A percentile compares a stretch with the other conserved stretches of the same genome.
Evolutionary conservation across 345 rosid genomes (phyloP).

Genomic region (Pugionium dolabratum): DNA sequence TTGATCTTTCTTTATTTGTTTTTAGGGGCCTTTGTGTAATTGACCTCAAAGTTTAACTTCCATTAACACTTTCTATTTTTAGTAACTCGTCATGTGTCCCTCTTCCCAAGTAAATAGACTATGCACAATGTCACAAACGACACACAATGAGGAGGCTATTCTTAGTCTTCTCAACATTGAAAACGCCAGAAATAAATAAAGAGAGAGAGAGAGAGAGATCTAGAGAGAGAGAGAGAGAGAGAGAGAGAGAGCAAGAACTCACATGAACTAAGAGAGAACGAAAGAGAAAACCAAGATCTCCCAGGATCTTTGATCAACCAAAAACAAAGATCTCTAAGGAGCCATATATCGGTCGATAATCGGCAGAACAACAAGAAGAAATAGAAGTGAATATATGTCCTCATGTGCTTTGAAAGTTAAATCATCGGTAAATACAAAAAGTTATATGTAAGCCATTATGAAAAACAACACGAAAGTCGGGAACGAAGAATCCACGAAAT

Average conservation of each 20-base stretch:
- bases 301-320: constrained; percentile 6
- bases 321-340: constrained; percentile 7
- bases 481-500: constrained; percentile 46
- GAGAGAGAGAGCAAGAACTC: constrained; percentile 11
- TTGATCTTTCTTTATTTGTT: neutral
- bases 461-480: constrained; percentile 24
- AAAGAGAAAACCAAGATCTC: constrained; percentile 14
- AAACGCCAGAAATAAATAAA: neutral
- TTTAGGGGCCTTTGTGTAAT: neutral
- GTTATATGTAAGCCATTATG: constrained; percentile 19
- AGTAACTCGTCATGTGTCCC: constrained; percentile 31
- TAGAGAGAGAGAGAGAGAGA: neutral
- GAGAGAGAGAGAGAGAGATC: neutral
- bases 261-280: constrained; percentile 18
- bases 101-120: constrained; percentile 33
- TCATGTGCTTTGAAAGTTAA: neutral
- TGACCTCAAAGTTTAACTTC: constrained; percentile 4
- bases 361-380: constrained; percentile 12
- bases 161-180: constrained; percentile 21
- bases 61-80: constrained; percentile 24
- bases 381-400: neutral
- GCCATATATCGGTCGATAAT: neutral
- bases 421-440: constrained; percentile 6
- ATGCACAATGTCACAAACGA: constrained; percentile 13
- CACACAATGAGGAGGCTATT: constrained; percentile 33